phyloP scores from a whole-genome alignment of 2,329 filamentous ascomycete genomes.

The Fusarium euwallaceae region DNA sequence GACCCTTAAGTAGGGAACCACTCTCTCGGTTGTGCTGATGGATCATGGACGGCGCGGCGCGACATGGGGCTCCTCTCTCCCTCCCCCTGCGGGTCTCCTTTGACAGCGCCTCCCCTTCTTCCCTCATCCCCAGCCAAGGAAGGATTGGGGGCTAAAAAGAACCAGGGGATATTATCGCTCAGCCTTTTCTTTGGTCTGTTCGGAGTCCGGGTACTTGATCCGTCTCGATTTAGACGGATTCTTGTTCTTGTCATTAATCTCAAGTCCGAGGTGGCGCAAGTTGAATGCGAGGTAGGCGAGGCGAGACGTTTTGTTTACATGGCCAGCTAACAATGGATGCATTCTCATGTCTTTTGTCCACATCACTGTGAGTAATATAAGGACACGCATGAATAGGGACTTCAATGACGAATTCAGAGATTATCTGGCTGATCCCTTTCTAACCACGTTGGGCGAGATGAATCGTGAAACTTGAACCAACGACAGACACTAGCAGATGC shows the following conservation, averaged over 20 bases:
- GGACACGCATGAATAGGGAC: background rate
- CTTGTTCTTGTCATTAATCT: background rate
- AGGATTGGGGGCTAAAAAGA: background rate
- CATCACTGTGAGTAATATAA: background rate
- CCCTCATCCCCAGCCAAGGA: background rate
- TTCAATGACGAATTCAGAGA: background rate
- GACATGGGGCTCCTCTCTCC: background rate
- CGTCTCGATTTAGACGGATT: background rate
- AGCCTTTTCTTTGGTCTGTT: background rate
- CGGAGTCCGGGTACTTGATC: background rate
- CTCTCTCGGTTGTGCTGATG: background rate
- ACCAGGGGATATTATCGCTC: background rate
- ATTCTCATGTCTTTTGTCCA: background rate
- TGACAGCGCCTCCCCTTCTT: background rate
- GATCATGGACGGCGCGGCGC: background rate
- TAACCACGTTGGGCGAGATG: background rate
- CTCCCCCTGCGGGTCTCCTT: background rate
- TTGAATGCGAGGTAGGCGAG: background rate
- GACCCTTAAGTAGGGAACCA: constrained; percentile 1
- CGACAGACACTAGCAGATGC: background rate
- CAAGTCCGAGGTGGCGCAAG: background rate
- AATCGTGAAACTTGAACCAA: background rate
- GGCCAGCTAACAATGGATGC: background rate
- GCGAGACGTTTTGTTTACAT: background rate
- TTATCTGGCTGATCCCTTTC: background rate